Base-by-base conservation (phyloP, 495 filamentous ascomycete genomes). In the Paragyromitra xinjiangensis region DNA sequence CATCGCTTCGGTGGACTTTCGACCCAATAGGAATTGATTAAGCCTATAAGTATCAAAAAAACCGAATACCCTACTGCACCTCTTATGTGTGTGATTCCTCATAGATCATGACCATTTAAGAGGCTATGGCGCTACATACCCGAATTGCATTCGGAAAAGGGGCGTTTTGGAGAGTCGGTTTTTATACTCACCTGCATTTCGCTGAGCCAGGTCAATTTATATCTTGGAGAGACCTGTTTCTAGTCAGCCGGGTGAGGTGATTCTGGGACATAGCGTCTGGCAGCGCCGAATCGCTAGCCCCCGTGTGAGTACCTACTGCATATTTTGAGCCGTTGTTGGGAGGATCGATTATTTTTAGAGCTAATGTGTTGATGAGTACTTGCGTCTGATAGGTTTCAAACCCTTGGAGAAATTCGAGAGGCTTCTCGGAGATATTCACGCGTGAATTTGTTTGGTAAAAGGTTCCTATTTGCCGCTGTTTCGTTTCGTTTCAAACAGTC, bases 381-480 rank as follows among this genome's bases (percentile, higher is more conserved):
- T 45, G 11, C 24, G 24, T 37, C 55, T 44, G n/a, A 72, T 64
- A 71, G 68, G 61, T 56, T 45, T 59, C 51, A 58, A 50, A 42
- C 68, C 69, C 44, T 73, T 14, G 24, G 40, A 22, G 22, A 44
- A 16, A 7, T 14, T 42, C 11, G 22, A 65, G 63, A 65, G 64
- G 50, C 29, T 26, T 69, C 29, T 45, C 45, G 34, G 29, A 53
- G 24, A 4, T 2, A 62, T 51, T 61, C 22, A 58, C 62, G 48
- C 69, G 72, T 48, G 50, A 56, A 64, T 64, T 62, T 24, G 34
- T 29, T 69, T 70, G 66, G 71, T 72, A 72, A 64, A 71, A 62
- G 39, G 16, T 56, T 58, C 66, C 37, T 69, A 51, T 71, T 64
- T 45, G 22, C 3, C 14, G 29, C 34, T 11, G 24, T 45, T 71